Conservation (phyloP, 495 filamentous ascomycete genomes). For the Xylaria palmicola region DNA sequence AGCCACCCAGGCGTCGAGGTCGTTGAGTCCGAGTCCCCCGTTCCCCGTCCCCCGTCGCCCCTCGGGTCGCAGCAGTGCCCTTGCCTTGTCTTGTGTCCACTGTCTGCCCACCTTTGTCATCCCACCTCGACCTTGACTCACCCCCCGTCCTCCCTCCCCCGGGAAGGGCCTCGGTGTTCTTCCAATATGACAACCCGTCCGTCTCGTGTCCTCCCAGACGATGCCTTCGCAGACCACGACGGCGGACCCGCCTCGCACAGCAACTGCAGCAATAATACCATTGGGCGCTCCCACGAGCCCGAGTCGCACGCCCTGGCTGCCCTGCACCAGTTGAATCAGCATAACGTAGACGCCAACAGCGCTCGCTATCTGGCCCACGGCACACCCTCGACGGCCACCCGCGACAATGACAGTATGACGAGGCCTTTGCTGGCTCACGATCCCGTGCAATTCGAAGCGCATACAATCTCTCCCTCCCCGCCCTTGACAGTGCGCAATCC, state of each 20-base stretch:
- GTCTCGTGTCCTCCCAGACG: conserved; percentile 19
- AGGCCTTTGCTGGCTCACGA: conserved; percentile 12
- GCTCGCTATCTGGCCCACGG: conserved; percentile 8
- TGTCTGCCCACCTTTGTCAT: background rate
- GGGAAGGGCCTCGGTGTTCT: conserved; percentile 3
- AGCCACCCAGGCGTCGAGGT: background rate
- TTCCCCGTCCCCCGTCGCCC: too few relatives aligned
- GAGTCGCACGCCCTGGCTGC: conserved; percentile 21
- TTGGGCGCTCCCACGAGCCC: conserved; percentile 10
- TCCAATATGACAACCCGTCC: conserved; percentile 13
- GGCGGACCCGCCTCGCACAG: conserved; percentile 11
- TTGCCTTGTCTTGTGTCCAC: background rate
- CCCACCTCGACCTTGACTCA: background rate
- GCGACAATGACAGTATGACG: conserved; percentile 23
- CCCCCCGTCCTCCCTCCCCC: conserved; percentile 7
- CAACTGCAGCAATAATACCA: too few relatives aligned
- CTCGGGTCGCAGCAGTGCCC: too few relatives aligned
- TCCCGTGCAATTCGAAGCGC: conserved; percentile 28
- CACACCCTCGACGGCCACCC: background rate
- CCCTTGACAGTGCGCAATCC: conserved; percentile 19
- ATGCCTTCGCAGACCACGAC: conserved; percentile 19
- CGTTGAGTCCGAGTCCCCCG: too few relatives aligned
- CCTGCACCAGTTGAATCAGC: conserved; percentile 27
- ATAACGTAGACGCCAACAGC: conserved; percentile 17
- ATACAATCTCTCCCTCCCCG: conserved; percentile 29